Percentiles rank a stretch among this genome's conserved stretches.
These are phyloP conservation scores for Hortaea werneckii DNA, from an alignment of 2,329 filamentous ascomycete species.

Conservation along the genomic window DNA sequence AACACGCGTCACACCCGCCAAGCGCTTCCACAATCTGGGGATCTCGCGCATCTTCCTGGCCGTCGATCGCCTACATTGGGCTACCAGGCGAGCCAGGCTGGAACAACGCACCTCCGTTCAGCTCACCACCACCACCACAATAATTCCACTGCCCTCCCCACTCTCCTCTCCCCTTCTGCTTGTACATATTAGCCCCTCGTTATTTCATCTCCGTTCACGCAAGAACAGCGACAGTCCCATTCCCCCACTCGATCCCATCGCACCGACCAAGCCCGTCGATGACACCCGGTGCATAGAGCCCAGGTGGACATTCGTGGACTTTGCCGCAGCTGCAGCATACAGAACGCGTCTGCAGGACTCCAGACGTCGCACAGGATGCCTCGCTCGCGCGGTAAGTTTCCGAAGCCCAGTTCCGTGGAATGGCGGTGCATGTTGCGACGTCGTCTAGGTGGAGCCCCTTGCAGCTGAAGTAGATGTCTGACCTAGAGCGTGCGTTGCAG, in stretches of 20 bases:
- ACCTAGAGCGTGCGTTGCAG: conserved; percentile 36
- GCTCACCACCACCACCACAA: not conserved
- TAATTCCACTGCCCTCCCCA: not conserved
- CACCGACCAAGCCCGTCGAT: not conserved
- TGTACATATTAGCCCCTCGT: not conserved
- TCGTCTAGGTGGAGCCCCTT: not conserved
- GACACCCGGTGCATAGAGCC: not conserved
- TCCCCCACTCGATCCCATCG: not conserved
- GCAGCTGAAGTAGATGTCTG: not conserved
- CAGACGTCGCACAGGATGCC: conserved; percentile 19
- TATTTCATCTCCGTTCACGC: not conserved
- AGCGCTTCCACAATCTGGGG: not conserved
- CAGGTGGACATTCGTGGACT: not conserved
- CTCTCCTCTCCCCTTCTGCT: not conserved
- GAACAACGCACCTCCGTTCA: not conserved
- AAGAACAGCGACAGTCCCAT: not conserved
- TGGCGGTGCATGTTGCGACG: not conserved
- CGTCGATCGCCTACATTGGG: not conserved
- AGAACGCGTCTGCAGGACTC: not conserved
- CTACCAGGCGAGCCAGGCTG: not conserved
- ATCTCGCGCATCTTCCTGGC: not conserved
- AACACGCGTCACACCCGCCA: not conserved
- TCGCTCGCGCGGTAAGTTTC: conserved; percentile 25
- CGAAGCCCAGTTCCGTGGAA: not conserved
- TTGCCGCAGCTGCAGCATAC: not conserved